These are phyloP conservation scores for Candida orba DNA, from an alignment of 805 yeast species.

Conservation along the genomic window DNA sequence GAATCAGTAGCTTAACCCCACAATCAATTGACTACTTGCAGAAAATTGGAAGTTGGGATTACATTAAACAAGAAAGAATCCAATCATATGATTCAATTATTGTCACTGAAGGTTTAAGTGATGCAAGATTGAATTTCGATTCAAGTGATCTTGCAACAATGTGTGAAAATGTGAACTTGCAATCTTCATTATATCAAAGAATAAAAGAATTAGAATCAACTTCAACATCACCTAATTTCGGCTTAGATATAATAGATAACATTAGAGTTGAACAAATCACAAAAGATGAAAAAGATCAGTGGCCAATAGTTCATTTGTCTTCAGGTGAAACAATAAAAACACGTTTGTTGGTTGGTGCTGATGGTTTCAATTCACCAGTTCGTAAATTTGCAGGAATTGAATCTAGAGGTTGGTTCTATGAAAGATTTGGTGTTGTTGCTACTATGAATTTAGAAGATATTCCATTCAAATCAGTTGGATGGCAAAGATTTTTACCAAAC, in stretches of 20 bases:
- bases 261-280: conserved; percentile 59
- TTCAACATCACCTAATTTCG: conserved; percentile 13
- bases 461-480: conserved; percentile 67
- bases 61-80: conserved; percentile 60
- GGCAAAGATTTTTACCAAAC: conserved; percentile 86
- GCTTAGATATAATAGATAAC: conserved; percentile 47
- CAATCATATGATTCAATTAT: conserved; percentile 74
- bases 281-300: conserved; percentile 35
- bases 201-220: conserved; percentile 35
- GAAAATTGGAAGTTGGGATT: conserved; percentile 70
- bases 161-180: conserved; percentile 85
- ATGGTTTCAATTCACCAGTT: conserved; percentile 92
- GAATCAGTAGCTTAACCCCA: conserved; percentile 85
- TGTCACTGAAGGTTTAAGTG: conserved; percentile 79
- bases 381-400: conserved; percentile 73
- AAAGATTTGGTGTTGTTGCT: conserved; percentile 88
- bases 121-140: conserved; percentile 67
- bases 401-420: conserved; percentile 88
- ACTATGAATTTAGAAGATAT: conserved; percentile 70
- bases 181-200: conserved; percentile 57
- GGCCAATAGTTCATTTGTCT: conserved; percentile 72
- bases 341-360: conserved; percentile 86
- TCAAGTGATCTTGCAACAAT: conserved; percentile 64
- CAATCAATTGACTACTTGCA: conserved; percentile 59
- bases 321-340: conserved; percentile 60